Evolutionary conservation across 2,329 filamentous ascomycete species (phyloP).

Genomic region (Aspergillus sp.): DNA sequence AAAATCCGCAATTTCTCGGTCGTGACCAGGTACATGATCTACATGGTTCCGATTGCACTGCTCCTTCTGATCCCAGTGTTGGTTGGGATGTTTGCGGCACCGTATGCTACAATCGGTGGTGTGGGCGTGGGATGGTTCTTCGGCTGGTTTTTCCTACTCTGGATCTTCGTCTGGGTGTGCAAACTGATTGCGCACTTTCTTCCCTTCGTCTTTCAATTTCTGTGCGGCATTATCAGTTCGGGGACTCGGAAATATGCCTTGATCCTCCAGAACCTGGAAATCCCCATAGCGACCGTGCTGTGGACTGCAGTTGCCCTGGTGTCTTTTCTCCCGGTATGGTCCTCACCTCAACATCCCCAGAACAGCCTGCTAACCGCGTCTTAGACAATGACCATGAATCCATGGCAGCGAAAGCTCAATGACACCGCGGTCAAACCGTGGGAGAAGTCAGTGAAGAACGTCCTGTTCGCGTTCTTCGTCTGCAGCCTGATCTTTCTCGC

Average conservation of each 20-base stretch:
- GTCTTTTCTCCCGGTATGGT: conserved; percentile 55
- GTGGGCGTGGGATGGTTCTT: conserved; percentile 62
- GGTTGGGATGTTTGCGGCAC: conserved; percentile 54
- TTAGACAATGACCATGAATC: conserved; percentile 46
- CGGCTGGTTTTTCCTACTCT: conserved; percentile 64
- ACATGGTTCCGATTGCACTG: conserved; percentile 57
- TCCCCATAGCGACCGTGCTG: conserved; percentile 59
- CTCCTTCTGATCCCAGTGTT: conserved; percentile 64
- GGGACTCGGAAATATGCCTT: conserved; percentile 64
- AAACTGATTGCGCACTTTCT: conserved; percentile 61
- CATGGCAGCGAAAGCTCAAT: conserved; percentile 28
- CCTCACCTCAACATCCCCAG: conserved; percentile 8
- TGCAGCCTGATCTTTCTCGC: conserved; percentile 57
- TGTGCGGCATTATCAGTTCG: conserved; percentile 63
- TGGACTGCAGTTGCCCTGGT: conserved; percentile 61
- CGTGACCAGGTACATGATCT: conserved; percentile 63
- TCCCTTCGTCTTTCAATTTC: conserved; percentile 59
- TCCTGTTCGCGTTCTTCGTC: conserved; percentile 59
- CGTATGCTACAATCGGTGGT: conserved; percentile 51
- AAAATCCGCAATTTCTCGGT: conserved; percentile 63
- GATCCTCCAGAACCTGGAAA: conserved; percentile 58
- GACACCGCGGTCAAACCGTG: conserved; percentile 44
- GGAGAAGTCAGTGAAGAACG: conserved; percentile 56
- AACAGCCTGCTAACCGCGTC: background rate
- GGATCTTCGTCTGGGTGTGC: conserved; percentile 62